These are phyloP conservation scores for Hippophae rhamnoides DNA, from an alignment of 306 rosid genomes.

Conservation along the genomic window DNA sequence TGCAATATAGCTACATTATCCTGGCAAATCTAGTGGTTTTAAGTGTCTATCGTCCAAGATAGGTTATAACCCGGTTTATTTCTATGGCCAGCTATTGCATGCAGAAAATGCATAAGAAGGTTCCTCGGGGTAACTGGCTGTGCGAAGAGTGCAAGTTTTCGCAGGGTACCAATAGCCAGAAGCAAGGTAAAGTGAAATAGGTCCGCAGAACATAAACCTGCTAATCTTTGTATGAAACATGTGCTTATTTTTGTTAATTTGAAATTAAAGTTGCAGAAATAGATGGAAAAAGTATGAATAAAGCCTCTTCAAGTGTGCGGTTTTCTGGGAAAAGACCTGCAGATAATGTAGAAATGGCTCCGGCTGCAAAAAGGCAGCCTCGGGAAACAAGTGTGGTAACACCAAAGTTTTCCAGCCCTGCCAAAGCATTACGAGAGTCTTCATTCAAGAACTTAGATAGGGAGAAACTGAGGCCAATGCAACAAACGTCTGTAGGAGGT, in stretches of 20 bases:
- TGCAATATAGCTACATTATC: conserved; percentile 2
- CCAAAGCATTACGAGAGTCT: conserved; percentile 50
- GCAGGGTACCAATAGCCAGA: conserved; percentile 44
- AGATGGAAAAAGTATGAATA: conserved; percentile 28
- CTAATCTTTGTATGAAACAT: conserved; percentile 3
- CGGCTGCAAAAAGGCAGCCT: conserved; percentile 56
- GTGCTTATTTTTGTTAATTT: conserved; percentile 2
- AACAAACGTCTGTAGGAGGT: conserved; percentile 30
- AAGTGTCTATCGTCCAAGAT: conserved; percentile 2
- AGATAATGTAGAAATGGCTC: conserved; percentile 44
- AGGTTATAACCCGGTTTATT: conserved; percentile 18
- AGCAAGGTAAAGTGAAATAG: conserved; percentile 44
- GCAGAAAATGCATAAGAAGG: conserved; percentile 63
- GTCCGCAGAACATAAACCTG: conserved; percentile 8
- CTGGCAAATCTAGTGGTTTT: neutral
- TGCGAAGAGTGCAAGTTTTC: conserved; percentile 81
- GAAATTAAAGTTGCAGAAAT: conserved; percentile 22
- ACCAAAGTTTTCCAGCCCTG: conserved; percentile 60
- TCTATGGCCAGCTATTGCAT: conserved; percentile 69
- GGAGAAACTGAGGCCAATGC: conserved; percentile 41
- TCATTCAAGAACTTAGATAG: conserved; percentile 57
- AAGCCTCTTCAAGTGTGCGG: conserved; percentile 33
- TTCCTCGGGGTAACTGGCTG: conserved; percentile 78
- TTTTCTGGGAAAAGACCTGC: conserved; percentile 49
- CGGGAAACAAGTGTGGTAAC: conserved; percentile 49